These are phyloP conservation scores for Trebouxiophyceae sp. DNA, from an alignment of 163 green algal genomes.

Conservation along the genomic window DNA sequence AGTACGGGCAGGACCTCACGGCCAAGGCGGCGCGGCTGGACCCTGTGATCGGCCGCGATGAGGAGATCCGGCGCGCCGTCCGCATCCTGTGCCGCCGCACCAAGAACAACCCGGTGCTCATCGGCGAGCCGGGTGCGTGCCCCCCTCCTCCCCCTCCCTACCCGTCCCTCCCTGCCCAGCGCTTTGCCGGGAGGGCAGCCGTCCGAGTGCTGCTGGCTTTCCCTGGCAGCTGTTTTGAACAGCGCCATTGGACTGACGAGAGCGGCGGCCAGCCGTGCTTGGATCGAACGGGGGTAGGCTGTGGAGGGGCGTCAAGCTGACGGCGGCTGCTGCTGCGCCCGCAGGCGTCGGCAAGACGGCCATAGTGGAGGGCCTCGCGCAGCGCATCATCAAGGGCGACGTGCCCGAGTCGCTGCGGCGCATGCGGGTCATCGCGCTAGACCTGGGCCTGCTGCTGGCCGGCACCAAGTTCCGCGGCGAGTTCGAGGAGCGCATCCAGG, in stretches of 20 bases:
- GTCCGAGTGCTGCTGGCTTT: not conserved
- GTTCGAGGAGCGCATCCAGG: constrained; percentile 67
- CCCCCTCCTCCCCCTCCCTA: not conserved
- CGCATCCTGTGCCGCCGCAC: constrained; percentile 71
- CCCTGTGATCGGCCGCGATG: constrained; percentile 57
- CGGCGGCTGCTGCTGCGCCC: too few relatives aligned
- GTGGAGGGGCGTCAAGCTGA: too few relatives aligned
- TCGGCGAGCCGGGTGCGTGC: constrained; percentile 69
- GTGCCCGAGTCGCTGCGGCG: constrained; percentile 63
- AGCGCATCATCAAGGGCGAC: constrained; percentile 89
- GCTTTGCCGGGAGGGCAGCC: not conserved
- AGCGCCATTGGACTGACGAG: too few relatives aligned
- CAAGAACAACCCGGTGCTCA: constrained; percentile 93
- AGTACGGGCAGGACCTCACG: constrained; percentile 82
- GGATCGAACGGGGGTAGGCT: too few relatives aligned
- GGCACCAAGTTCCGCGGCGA: constrained; percentile 43
- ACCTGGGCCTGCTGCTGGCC: constrained; percentile 90
- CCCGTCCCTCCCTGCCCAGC: too few relatives aligned
- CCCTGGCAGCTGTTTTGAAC: not conserved
- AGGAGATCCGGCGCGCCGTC: constrained; percentile 48
- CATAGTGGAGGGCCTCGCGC: constrained; percentile 86
- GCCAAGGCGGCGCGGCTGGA: constrained; percentile 74
- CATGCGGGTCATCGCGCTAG: constrained; percentile 71
- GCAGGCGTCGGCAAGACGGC: constrained; percentile 85
- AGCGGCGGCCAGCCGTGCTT: too few relatives aligned